Percentiles rank a stretch among this genome's conserved stretches.
phyloP scores from a whole-genome alignment of 352 stramenopile species.

The Pythium dissotocum region DNA sequence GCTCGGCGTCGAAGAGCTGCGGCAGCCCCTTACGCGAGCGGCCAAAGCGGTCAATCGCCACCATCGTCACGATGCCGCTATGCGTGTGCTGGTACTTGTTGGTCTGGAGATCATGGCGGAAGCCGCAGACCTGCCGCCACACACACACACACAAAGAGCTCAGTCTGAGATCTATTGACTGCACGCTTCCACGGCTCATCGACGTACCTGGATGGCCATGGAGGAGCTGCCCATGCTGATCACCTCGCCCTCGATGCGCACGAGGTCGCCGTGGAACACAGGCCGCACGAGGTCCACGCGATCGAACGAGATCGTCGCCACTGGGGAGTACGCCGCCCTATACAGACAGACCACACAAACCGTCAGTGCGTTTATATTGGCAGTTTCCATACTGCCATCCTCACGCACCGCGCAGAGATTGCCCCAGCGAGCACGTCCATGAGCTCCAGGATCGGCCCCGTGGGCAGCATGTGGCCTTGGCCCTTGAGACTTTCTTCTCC shows the following conservation, averaged over 20 bases:
- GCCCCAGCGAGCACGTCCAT: slow-evolving; percentile 37
- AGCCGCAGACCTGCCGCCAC: slow-evolving; percentile 25
- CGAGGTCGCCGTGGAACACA: slow-evolving; percentile 40
- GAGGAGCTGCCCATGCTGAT: slow-evolving; percentile 38
- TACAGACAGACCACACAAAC: background rate
- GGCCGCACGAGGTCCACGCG: slow-evolving; percentile 36
- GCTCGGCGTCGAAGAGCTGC: slow-evolving; percentile 24
- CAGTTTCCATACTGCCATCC: background rate
- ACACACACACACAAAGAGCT: background rate
- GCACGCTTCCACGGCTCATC: background rate
- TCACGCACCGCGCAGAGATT: slow-evolving; percentile 30
- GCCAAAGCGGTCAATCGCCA: slow-evolving; percentile 36
- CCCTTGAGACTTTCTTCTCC: slow-evolving; percentile 37
- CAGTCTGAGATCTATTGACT: background rate
- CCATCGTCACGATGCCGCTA: slow-evolving; percentile 39
- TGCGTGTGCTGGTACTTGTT: slow-evolving; percentile 37
- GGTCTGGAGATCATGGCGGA: slow-evolving; percentile 31
- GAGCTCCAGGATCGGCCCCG: slow-evolving; percentile 36
- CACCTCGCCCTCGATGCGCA: slow-evolving; percentile 37
- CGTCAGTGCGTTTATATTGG: background rate
- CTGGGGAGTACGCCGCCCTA: slow-evolving; percentile 15
- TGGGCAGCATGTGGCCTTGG: slow-evolving; percentile 31
- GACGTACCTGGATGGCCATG: slow-evolving; percentile 32
- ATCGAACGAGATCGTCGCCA: slow-evolving; percentile 40
- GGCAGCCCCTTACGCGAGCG: slow-evolving; percentile 32